A percentile compares a stretch with the other conserved stretches of the same genome.
phyloP scores from a whole-genome alignment of 2,329 filamentous ascomycete species.

The Ceratocystis colombiana region DNA sequence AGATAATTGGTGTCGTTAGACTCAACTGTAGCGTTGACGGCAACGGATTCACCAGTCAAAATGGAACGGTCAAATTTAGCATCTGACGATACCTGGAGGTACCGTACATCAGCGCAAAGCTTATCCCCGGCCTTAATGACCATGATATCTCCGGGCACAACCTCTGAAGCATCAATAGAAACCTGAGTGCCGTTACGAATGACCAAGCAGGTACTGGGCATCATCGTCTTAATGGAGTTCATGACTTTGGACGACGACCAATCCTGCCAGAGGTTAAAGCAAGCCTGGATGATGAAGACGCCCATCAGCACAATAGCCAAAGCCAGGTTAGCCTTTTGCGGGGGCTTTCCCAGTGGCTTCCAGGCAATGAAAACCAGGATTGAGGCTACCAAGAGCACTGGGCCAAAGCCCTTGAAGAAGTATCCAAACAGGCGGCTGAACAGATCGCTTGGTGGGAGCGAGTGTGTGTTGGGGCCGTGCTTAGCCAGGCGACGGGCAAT shows the following conservation, averaged over 20 bases:
- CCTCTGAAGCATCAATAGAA: constrained; percentile 81
- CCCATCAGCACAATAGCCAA: constrained; percentile 62
- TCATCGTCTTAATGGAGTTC: constrained; percentile 69
- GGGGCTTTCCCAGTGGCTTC: constrained; percentile 63
- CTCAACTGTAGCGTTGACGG: constrained; percentile 64
- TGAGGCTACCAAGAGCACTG: constrained; percentile 56
- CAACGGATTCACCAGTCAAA: constrained; percentile 65
- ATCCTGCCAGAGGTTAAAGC: constrained; percentile 61
- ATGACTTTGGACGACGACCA: constrained; percentile 69
- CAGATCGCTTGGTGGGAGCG: constrained; percentile 52
- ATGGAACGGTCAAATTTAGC: constrained; percentile 91
- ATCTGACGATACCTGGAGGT: constrained; percentile 70
- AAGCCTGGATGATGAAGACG: constrained; percentile 60
- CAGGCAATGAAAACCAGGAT: constrained; percentile 68
- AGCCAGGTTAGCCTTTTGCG: constrained; percentile 58
- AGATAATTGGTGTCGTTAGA: constrained; percentile 57
- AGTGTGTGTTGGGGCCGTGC: constrained; percentile 58
- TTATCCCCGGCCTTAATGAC: constrained; percentile 82
- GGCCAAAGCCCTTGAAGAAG: constrained; percentile 68
- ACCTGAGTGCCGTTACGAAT: constrained; percentile 65
- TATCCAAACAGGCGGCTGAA: constrained; percentile 46
- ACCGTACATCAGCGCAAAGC: constrained; percentile 77
- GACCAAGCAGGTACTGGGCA: constrained; percentile 66
- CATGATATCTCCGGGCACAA: constrained; percentile 90
- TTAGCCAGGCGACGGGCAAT: constrained; percentile 45